Evolutionary conservation across 1,284 basidiomycete species (phyloP), one percentile per base, ranked within the genome.

Genomic region (Ceratobasidium sp.): DNA sequence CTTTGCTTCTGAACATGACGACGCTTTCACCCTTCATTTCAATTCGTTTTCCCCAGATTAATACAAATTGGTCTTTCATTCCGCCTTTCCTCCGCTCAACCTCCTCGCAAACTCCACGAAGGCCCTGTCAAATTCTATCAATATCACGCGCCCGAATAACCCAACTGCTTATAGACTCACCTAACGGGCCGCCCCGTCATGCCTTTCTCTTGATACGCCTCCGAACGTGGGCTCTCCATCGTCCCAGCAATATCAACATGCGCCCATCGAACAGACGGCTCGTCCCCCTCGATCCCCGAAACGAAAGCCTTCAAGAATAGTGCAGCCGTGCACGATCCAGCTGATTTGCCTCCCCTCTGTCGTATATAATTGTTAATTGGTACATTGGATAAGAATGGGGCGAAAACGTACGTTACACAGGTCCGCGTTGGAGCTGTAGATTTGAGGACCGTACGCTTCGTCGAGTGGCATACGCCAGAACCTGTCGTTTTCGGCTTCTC

Each of bases 381-480:
- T 27, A 53, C 51, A 24, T 33, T 15, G 14, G 19, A 60, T 1
- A 22, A 36, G n/a, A 50, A 53, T 11, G n/a, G 17, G 22, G 45
- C 62, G 17, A 19, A 27, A 36, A 84, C 87, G 54, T 79, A 93
- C 91, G 77, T 96, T 96, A 82, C 91, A 91, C 22, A 96, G 85
- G 82, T 96, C 95, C 9, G 93, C 93, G 80, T 95, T 95, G 44
- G 89, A 91, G 4, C 86, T 85, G 79, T 89, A 84, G 79, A 97
- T 96, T 81, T 94, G 93, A 22, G 89, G 87, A 1, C 89, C 89
- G 79, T 87, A 97, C 7, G 50, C 67, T 74, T 91, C 91, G 73
- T 95, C 93, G 75, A 97, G 86, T 48, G 90, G 94, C 91, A 95
- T 91, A 62, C 92, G 88, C 93, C 93, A 94, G 85, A 95, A 90